Evolutionary conservation across 495 filamentous ascomycete genomes (phyloP), one percentile per base, ranked within the genome.

Genomic region (Xylaria curta): DNA sequence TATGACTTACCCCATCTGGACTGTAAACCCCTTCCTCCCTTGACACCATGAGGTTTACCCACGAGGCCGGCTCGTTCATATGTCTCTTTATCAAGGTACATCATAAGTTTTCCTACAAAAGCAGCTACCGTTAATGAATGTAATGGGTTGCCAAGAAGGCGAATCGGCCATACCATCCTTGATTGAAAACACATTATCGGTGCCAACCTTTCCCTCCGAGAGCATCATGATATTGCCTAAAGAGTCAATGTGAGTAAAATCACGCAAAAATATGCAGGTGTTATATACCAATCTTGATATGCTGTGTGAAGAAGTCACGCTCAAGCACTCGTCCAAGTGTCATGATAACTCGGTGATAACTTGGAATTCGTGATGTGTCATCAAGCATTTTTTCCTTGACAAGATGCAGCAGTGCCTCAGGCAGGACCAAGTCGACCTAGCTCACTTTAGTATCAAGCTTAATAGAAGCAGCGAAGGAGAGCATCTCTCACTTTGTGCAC

Each of bases 171-270:
- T 79, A 89, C 95, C 95, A 68, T 95, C 88, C 69, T 80, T 86
- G 2, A 99, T 82, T 0, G 87, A 89, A 76, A 92, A 97, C 3
- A 93, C 84, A 78, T 93, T 94, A 76, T 97, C 94, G 12, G 92
- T 87, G n/a, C 91, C 92, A 51, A 89, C 83, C 28, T 88, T 86
- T 36, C 96, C 96, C 78, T 97, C 91, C 0, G 97, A 98, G 19
- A 97, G 89, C 93, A 99, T 96, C 76, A 97, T 79, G 73, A 97
- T 85, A 78, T 94, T 91, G 24, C 96, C 95, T 97, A 42, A 64
- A 61, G 38, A 33, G 17, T 15, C 13, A 12, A 71, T 64, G 21
- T 56, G 3, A 60, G 33, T 28, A 65, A n/a, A 42, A 31, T 7
- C 13, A 61, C n/a, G 4, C 0, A 5, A 49, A 4, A 24, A 67